A percentile compares a stretch with the other conserved stretches of the same genome.
Conservation (phyloP, 2,329 filamentous ascomycete genomes). For the Aureobasidium lini region DNA sequence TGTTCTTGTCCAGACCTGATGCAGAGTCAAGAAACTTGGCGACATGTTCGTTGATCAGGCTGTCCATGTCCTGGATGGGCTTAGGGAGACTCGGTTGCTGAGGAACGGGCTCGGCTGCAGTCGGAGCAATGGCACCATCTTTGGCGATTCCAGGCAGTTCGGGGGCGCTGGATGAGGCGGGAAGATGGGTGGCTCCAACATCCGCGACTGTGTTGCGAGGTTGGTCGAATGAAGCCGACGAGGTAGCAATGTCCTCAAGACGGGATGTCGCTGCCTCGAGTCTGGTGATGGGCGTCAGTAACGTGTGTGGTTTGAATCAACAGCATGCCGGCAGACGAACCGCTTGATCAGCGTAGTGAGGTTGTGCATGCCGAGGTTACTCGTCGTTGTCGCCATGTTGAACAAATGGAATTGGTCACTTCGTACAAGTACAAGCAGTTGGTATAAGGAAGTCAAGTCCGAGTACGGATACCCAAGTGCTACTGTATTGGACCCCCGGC, state of each 20-base stretch:
- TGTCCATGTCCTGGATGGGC: slow-evolving; percentile 81
- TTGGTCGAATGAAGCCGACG: slow-evolving; percentile 50
- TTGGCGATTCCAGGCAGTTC: slow-evolving; percentile 20
- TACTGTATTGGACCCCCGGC: not conserved
- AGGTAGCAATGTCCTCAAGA: slow-evolving; percentile 89
- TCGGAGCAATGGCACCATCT: slow-evolving; percentile 23
- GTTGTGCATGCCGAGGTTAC: slow-evolving; percentile 71
- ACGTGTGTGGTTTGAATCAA: not conserved
- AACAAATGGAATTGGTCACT: not conserved
- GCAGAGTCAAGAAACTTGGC: slow-evolving; percentile 72
- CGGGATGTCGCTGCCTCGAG: slow-evolving; percentile 95
- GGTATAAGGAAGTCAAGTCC: not conserved
- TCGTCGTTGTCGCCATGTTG: slow-evolving; percentile 15
- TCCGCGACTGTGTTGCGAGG: slow-evolving; percentile 20
- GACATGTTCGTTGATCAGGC: slow-evolving; percentile 65
- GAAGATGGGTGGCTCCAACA: slow-evolving; percentile 19
- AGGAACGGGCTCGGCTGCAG: slow-evolving; percentile 26
- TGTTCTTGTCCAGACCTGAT: slow-evolving; percentile 60
- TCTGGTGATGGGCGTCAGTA: slow-evolving; percentile 53
- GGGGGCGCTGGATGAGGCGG: slow-evolving; percentile 28
- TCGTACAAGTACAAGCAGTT: not conserved
- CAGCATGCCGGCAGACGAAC: slow-evolving; percentile 46
- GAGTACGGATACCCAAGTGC: not conserved
- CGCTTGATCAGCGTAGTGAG: slow-evolving; percentile 96
- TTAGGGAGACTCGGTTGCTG: slow-evolving; percentile 53